Conservation (phyloP, 441 rosid species). For the Syzygium syzygioides region DNA sequence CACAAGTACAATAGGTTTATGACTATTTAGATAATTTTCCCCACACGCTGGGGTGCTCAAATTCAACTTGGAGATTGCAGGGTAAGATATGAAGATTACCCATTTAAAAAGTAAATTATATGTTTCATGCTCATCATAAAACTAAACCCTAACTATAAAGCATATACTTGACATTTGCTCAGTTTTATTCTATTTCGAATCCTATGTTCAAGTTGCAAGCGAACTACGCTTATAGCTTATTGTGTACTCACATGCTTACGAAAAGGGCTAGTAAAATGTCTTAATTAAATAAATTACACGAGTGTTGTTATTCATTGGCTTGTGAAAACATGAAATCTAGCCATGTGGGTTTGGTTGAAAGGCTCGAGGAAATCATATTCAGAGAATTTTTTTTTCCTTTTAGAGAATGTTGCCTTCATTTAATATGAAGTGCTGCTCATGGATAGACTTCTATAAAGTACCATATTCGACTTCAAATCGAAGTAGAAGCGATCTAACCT, state of each 20-base stretch:
- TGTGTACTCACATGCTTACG: background rate
- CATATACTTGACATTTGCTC: background rate
- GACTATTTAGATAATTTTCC: too few species aligned
- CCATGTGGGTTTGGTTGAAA: background rate
- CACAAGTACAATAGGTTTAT: too few species aligned
- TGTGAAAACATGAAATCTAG: background rate
- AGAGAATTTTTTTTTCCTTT: background rate
- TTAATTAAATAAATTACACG: background rate
- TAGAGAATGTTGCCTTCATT: background rate
- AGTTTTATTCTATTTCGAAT: background rate
- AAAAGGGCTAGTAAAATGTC: background rate
- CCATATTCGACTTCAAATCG: background rate
- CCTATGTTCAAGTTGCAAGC: background rate
- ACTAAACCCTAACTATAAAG: background rate
- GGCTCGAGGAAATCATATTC: background rate
- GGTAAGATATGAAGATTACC: background rate
- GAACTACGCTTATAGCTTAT: background rate
- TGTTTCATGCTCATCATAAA: background rate
- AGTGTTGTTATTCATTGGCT: background rate
- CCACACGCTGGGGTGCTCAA: background rate
- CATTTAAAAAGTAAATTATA: background rate
- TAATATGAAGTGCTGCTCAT: background rate
- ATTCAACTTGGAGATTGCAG: background rate
- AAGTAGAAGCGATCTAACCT: background rate
- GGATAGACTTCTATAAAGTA: background rate